Evolutionary conservation across 306 rosid genomes (phyloP).

Genomic region (Castanea mollissima): DNA sequence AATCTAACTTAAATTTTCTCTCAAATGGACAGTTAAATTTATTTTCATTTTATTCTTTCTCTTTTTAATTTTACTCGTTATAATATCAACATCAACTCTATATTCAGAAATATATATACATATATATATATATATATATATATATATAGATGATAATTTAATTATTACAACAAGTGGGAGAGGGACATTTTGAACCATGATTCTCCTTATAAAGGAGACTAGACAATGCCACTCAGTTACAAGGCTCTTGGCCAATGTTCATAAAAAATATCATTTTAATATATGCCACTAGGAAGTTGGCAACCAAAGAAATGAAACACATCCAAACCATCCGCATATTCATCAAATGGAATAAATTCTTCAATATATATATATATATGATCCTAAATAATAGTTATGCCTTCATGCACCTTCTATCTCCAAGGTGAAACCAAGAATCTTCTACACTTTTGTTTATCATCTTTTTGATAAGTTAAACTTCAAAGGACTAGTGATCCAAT

Average conservation of each 20-base stretch:
- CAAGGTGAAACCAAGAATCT: too few relatives aligned
- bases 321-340: background rate
- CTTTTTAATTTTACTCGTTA: background rate
- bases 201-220: too few relatives aligned
- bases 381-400: background rate
- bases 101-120: background rate
- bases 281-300: background rate
- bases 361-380: background rate
- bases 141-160: too few relatives aligned
- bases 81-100: slow-evolving; percentile 9
- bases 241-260: too few relatives aligned
- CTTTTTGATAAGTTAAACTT: background rate
- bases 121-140: too few relatives aligned
- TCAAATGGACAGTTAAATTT: slow-evolving; percentile 2
- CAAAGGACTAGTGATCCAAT: background rate
- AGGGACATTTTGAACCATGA: too few relatives aligned
- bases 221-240: too few relatives aligned
- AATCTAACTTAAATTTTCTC: background rate
- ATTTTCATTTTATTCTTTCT: background rate
- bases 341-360: background rate
- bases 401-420: background rate
- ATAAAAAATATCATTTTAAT: background rate
- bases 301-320: background rate
- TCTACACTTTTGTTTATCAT: background rate
- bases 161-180: too few relatives aligned